A percentile compares a stretch with the other conserved stretches of the same genome.
These are phyloP conservation scores for Endocladia muricata DNA, from an alignment of 31 red algal genomes.

Conservation along the genomic window DNA sequence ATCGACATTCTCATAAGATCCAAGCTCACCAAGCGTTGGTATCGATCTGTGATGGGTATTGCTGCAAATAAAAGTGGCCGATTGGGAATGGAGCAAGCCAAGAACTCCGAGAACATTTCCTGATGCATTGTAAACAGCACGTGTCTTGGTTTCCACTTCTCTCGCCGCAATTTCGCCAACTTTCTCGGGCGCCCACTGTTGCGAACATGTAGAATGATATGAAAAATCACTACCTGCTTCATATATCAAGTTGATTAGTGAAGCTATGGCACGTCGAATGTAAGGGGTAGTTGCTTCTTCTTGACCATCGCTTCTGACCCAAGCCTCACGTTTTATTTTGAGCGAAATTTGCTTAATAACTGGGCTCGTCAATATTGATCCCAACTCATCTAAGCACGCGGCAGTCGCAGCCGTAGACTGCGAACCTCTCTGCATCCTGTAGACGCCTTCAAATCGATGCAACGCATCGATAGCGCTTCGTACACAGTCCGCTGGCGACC, in stretches of 20 bases:
- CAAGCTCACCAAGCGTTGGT: background rate
- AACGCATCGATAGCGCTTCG: background rate
- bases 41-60: conserved; percentile 12
- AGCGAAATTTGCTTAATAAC: conserved; percentile 22
- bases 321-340: conserved; percentile 24
- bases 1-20: conserved; percentile 29
- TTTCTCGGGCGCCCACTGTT: too few relatives aligned
- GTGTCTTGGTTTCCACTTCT: background rate
- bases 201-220: too few relatives aligned
- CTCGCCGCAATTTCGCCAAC: background rate
- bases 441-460: conserved; percentile 33
- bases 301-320: conserved; percentile 48
- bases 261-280: conserved; percentile 24
- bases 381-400: conserved; percentile 45
- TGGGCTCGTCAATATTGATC: conserved; percentile 1
- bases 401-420: background rate
- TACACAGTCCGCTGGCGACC: background rate
- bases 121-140: background rate
- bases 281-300: background rate
- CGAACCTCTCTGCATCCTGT: background rate
- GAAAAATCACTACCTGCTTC: background rate
- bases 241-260: conserved; percentile 2
- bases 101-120: conserved; percentile 21
- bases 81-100: conserved; percentile 41
- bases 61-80: background rate